A percentile compares a stretch with the other conserved stretches of the same genome.
Evolutionary conservation across 257 asterid species (phyloP).

Genomic region (Lycium barbarum): DNA sequence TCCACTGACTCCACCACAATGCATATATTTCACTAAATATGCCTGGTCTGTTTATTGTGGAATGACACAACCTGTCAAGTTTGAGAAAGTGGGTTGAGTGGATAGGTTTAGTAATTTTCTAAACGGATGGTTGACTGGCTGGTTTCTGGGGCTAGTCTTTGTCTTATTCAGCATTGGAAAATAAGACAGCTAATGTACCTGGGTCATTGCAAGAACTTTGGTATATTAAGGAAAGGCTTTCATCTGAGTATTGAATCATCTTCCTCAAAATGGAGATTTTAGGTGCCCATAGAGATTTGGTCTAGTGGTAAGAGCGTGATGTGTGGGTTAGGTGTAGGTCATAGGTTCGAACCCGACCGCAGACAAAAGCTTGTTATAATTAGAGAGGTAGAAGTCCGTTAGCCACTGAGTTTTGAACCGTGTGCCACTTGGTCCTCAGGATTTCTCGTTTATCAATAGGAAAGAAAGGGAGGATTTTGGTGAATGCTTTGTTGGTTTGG

Average conservation of each 20-base stretch:
- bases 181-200: neutral
- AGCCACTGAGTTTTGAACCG: too few species aligned
- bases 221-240: neutral
- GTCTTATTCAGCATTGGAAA: neutral
- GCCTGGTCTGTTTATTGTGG: neutral
- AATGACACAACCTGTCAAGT: neutral
- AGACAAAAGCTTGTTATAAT: too few species aligned
- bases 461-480: neutral
- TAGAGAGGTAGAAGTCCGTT: too few species aligned
- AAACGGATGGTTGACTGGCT: neutral
- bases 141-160: conserved; percentile 10
- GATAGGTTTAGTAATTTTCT: neutral
- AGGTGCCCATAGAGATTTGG: too few species aligned
- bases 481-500: neutral
- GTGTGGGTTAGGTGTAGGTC: too few species aligned
- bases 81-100: neutral
- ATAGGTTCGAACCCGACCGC: too few species aligned
- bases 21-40: too few species aligned
- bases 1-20: too few species aligned
- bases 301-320: too few species aligned
- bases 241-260: neutral
- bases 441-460: too few species aligned
- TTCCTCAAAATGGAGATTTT: neutral
- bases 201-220: neutral
- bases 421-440: too few species aligned